Evolutionary conservation across 257 asterid genomes (phyloP), one percentile per base, ranked within the genome.

Genomic region (Dorcoceras hygrometricum): DNA sequence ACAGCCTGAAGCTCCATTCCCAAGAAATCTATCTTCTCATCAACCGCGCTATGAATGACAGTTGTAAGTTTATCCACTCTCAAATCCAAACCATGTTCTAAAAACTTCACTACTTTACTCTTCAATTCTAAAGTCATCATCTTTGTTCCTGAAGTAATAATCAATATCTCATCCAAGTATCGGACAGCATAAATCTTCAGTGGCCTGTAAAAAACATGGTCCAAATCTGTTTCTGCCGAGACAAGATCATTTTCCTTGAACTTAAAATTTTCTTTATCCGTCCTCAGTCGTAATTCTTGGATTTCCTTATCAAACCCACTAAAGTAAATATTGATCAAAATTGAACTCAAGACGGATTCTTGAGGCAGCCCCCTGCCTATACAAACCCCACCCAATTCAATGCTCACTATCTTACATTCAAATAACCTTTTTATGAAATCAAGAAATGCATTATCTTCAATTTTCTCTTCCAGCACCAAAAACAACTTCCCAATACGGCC

Each of bases 1-100:
- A 88, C 97, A 0, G 97, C 96, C 82, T 71, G 95, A 82, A 93
- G 95, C 83, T 90, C 97, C 99, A 93, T 88, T 6, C 97, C 97
- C 80, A 88, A 70, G 76, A 93, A 93, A 3, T 78, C 87, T 24
- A 93, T 88, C 85, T 90, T 93, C 71, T 90, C 97, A 57, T 91
- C 85, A 70, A 84, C 85, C 0, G 96, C 87, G 26, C 97, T 93
- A 60, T 88, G 99, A 71, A 93, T 85, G 39, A 78, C 95, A 0
- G 96, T 90, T 36, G 48, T 70, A 63, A 31, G 61, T 74, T 50
- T 79, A 79, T 90, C 91, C 72, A 88, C 86, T 65, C 73, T 75
- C 76, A 90, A 77, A 63, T 76, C 84, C 88, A 90, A 62, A 60
- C 76, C 68, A 25, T 68, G 72, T 63, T 82, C 93, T 62, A 90